Evolutionary conservation across 2,329 filamentous ascomycete species (phyloP), one percentile per base, ranked within the genome.

Genomic region (Simplicillium aogashimaense): DNA sequence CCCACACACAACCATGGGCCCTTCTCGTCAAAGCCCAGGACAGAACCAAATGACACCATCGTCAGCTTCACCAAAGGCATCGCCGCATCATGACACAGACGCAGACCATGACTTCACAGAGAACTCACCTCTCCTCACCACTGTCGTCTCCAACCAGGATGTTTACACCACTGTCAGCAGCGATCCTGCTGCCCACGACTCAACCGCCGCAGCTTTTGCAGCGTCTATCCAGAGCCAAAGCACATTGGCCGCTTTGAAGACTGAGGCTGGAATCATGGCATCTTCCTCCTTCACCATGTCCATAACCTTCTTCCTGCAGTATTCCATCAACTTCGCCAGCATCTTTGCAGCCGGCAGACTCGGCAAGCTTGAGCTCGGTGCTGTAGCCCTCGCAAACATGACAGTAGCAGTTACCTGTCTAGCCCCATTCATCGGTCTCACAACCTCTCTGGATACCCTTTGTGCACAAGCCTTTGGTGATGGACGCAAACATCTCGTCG

Each of bases 401-500:
- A 86, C 83, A 2, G 81, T 81, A 20, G 86, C 79, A 47, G 89
- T 92, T 50, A 84, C 76, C 12, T 86, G 83, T 43, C 81, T 84
- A 52, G 83, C 82, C 1, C 78, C 86, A 13, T 83, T 86, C 54
- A 83, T 88, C 54, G 84, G 88, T n/a, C 71, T 97, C 12, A 83
- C 88, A 1, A 97, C 90, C 4, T 86, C 83, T 47, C 69, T 97
- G 30, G 90, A 97, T 61, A 97, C 90, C 0, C 77, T 97, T 3
- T 95, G 90, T 58, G 78, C 90, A 0, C 90, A 97, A 60, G 90
- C 92, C 1, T 97, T 94, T 56, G 90, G 92, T 3, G 94, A 86
- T 1, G 90, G 90, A 0, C 84, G 83, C 57, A 94, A 84, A 56
- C 84, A 89, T 50, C 75, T 97, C 5, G 90, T 97, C 10, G 86